Evolutionary conservation across 108 stramenopile genomes (phyloP), one percentile per base, ranked within the genome.

Genomic region (Fistulifera pelliculosa): DNA sequence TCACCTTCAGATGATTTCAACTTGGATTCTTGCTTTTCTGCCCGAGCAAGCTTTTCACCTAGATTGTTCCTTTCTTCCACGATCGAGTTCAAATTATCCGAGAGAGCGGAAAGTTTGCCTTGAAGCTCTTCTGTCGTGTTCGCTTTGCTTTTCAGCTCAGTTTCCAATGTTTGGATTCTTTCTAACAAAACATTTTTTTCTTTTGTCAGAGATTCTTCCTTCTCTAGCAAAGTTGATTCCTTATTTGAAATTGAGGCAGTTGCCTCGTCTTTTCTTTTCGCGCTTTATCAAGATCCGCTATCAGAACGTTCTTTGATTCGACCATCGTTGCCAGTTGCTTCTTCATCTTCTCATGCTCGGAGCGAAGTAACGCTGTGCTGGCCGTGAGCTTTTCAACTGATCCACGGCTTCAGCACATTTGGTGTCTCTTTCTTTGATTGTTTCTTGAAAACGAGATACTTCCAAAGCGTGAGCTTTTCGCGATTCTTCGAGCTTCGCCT

Each of bases 71-170:
- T 67, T 23, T 88, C 81, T 52, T 82, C 81, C n/a, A 68, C 76
- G 57, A 85, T 66, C 12, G 61, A 55, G 35, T 73, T 75, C 27
- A 87, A 68, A 58, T 83, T 87, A 41, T 43, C 56, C 11, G 70
- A 53, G 8, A 93, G 62, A 0, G 76, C 80, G 27, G 61, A 42
- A 8, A 87, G 57, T 54, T 92, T 93, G 14, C 76, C 85, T 7
- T 54, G 59, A 1, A 87, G 68, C 52, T 93, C 86, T 62, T 93
- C 84, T 11, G 75, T 75, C 49, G 79, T 65, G 38, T 83, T 81
- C 1, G 57, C 54, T 23, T 76, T 58, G 21, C 42, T 55, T 19
- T 69, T 54, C 2, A 60, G 56, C 26, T 80, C 70, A n/a, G 38
- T 31, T 28, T 58, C 47, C 16, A 72, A 55, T 11, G 79, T 65